A percentile compares a stretch with the other conserved stretches of the same genome.
These are phyloP conservation scores for Linaria vulgaris DNA, from an alignment of 257 asterid species.

Conservation along the genomic window DNA sequence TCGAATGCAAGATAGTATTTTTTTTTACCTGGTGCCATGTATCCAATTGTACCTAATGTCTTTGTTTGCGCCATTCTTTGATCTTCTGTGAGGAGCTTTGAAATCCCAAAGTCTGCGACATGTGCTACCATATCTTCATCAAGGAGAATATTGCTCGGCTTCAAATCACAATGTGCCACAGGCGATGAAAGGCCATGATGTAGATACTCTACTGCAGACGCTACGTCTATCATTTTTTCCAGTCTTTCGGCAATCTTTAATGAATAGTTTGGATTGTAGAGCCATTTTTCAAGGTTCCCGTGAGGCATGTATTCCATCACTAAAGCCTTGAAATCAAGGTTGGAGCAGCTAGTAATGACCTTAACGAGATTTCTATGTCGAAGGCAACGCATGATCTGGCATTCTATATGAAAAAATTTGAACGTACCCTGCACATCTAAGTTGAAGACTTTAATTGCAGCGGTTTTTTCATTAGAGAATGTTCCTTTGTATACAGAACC, in stretches of 20 bases:
- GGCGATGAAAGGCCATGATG: no score
- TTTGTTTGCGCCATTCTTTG: background rate
- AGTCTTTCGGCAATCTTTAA: background rate
- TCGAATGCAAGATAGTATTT: background rate
- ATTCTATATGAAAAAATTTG: conserved; percentile 10
- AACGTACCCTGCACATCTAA: background rate
- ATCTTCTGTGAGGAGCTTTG: background rate
- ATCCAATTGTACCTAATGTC: background rate
- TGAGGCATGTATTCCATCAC: conserved; percentile 14
- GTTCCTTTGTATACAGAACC: background rate
- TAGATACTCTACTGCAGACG: background rate
- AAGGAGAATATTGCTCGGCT: no score
- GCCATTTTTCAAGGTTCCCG: conserved; percentile 17
- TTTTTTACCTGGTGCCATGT: no score
- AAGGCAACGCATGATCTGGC: conserved; percentile 6
- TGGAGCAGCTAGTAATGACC: background rate
- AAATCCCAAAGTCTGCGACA: background rate
- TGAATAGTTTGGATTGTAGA: background rate
- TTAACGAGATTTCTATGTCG: conserved; percentile 10
- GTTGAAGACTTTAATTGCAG: background rate
- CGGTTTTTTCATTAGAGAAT: background rate
- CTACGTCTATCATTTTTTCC: conserved; percentile 10
- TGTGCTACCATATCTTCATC: no score
- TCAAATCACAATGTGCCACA: no score
- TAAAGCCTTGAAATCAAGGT: conserved; percentile 7